phyloP scores from a whole-genome alignment of 805 yeast species.

The Wickerhamiella brachini region DNA sequence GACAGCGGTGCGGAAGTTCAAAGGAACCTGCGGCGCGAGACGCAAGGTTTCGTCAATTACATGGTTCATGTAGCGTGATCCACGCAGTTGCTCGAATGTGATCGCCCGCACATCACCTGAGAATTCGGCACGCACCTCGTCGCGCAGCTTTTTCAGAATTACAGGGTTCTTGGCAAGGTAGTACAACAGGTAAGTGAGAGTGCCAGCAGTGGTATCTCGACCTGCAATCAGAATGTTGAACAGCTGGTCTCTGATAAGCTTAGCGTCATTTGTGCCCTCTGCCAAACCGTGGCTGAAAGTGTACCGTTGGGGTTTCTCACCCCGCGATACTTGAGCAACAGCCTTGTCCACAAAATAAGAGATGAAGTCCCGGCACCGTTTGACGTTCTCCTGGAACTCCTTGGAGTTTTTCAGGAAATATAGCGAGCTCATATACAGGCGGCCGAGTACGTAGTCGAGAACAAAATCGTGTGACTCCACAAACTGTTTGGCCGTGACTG shows the following conservation, averaged over 20 bases:
- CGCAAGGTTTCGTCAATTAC: constrained; percentile 37
- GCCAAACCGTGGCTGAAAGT: constrained; percentile 36
- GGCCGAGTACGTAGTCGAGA: constrained; percentile 16
- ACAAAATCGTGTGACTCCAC: constrained; percentile 18
- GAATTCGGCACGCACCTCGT: constrained; percentile 26
- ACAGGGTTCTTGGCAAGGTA: constrained; percentile 31
- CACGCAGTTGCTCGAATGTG: constrained; percentile 36
- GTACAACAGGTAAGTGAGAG: constrained; percentile 32
- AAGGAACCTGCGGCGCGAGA: constrained; percentile 39
- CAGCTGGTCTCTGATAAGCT: constrained; percentile 35
- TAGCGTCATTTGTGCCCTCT: constrained; percentile 36
- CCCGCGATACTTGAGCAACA: constrained; percentile 21
- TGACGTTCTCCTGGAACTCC: constrained; percentile 25
- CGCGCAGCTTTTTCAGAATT: constrained; percentile 25
- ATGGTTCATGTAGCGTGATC: constrained; percentile 33
- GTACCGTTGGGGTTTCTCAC: constrained; percentile 26
- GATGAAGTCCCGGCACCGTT: constrained; percentile 26
- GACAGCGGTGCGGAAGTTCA: constrained; percentile 33
- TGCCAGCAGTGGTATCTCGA: constrained; percentile 42
- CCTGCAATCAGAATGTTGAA: constrained; percentile 40
- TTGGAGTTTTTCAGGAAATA: constrained; percentile 16
- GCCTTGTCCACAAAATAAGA: constrained; percentile 30
- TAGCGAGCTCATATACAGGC: constrained; percentile 14
- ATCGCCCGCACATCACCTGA: constrained; percentile 19
- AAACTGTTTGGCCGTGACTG: constrained; percentile 10